These are phyloP conservation scores for Auricularia sp. DNA, from an alignment of 768 basidiomycete genomes.

Conservation along the genomic window DNA sequence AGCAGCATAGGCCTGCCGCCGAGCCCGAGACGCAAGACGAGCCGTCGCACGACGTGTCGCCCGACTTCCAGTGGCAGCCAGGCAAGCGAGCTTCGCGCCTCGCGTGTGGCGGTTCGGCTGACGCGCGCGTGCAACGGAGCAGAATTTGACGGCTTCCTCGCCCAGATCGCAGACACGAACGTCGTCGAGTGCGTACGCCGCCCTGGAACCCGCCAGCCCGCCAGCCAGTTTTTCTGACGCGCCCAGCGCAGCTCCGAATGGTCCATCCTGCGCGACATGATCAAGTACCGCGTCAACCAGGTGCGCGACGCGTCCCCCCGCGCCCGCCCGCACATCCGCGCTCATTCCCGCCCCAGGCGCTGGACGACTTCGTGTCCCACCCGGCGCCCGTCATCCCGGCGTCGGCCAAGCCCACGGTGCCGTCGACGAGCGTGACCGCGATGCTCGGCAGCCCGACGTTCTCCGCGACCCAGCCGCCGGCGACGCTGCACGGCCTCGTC, in stretches of 20 bases:
- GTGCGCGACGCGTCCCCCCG: conserved; percentile 25
- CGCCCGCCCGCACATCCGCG: conserved; percentile 15
- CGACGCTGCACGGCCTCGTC: conserved; percentile 48
- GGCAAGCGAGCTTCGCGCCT: conserved; percentile 24
- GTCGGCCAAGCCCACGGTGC: conserved; percentile 16
- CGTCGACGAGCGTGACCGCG: conserved; percentile 1
- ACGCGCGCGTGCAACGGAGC: conserved; percentile 8
- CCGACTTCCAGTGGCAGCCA: conserved; percentile 39
- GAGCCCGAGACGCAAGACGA: neutral
- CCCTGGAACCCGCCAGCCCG: conserved; percentile 7
- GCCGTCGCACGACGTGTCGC: neutral
- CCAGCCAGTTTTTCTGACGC: conserved; percentile 7
- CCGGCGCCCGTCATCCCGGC: neutral
- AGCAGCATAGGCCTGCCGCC: no score
- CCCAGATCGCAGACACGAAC: conserved; percentile 57
- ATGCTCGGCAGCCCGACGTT: conserved; percentile 5
- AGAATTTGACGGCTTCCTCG: conserved; percentile 52
- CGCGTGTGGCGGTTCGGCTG: neutral
- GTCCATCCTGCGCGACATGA: conserved; percentile 54
- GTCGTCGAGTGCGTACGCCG: conserved; percentile 40
- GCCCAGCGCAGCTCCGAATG: conserved; percentile 46
- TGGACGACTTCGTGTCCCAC: neutral
- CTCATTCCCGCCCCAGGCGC: conserved; percentile 25
- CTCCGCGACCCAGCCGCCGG: conserved; percentile 21
- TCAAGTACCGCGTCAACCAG: conserved; percentile 62